A percentile compares a stretch with the other conserved stretches of the same genome.
phyloP scores from a whole-genome alignment of 805 yeast species.

The Yarrowia alimentaria region DNA sequence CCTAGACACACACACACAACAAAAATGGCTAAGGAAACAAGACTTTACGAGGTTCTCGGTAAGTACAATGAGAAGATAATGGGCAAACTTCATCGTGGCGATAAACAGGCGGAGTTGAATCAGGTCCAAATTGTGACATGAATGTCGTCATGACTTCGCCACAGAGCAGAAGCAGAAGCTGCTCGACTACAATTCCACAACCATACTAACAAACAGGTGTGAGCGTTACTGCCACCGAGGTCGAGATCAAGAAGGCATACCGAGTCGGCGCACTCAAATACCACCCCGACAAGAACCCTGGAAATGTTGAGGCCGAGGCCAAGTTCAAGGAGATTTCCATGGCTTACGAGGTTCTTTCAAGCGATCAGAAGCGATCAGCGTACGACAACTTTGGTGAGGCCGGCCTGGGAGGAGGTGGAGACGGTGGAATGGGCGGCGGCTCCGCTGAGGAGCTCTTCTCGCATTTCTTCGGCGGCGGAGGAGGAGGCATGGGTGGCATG shows the following conservation, averaged over 20 bases:
- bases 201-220: conserved; percentile 45
- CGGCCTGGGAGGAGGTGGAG: conserved; percentile 75
- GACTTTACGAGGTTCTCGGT: conserved; percentile 61
- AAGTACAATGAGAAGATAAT: conserved; percentile 34
- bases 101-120: neutral
- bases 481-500: conserved; percentile 39
- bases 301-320: conserved; percentile 79
- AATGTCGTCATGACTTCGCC: too few relatives aligned
- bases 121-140: too few relatives aligned
- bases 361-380: conserved; percentile 79
- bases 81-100: neutral
- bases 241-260: conserved; percentile 74
- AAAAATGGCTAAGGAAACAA: conserved; percentile 67
- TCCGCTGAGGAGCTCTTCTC: conserved; percentile 74
- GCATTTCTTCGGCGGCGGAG: conserved; percentile 79
- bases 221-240: conserved; percentile 50
- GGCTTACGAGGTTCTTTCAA: conserved; percentile 87
- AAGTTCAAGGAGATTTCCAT: conserved; percentile 88
- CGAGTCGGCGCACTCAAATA: conserved; percentile 68
- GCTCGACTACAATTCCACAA: too few relatives aligned
- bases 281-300: conserved; percentile 82
- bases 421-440: conserved; percentile 64
- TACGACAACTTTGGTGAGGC: conserved; percentile 93
- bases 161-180: too few relatives aligned
- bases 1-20: conserved; percentile 25